Evolutionary conservation across 2,329 filamentous ascomycete genomes (phyloP), one percentile per base, ranked within the genome.

Genomic region (Fusarium concolor): DNA sequence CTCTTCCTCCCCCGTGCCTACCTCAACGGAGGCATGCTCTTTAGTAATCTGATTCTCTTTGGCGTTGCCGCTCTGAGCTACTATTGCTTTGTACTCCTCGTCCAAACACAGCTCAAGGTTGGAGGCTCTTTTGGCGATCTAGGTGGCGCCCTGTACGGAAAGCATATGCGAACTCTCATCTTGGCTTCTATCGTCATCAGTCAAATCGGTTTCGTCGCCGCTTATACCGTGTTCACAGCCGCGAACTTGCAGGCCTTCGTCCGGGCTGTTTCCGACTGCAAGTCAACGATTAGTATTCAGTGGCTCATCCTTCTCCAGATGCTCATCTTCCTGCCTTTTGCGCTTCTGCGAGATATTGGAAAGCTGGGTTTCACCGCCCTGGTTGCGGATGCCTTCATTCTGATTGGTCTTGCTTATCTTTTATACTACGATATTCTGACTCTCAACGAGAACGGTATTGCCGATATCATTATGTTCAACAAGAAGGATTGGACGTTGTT

Each of bases 61-160:
- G 87, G 85, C 38, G 93, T 99, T 17, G 94, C 96, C 9, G 83
- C 87, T 3, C 84, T 99, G 61, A 97, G 94, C 77, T 99, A 97
- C 81, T 97, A 97, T 83, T 97, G 94, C 82, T 99, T 99, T 80
- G 94, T 99, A 41, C 85, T 99, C 15, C 87, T 99, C 31, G 94
- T 97, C 66, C 90, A 90, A 62, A 96, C 94, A 3, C 91, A 96
- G 33, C 83, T 97, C 47, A 91, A 89, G 76, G 88, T 98, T 28
- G 91, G 94, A 47, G 94, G 92, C n/a, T 98, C 96, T 2, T 99
- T 98, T 80, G 96, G 96, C 79, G 96, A 98, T 75, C 97, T 99
- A 81, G 96, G 96, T 53, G 94, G 93, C 47, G 89, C 93, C 45
- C 85, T 99, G 17, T 99, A 96, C 77, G 96, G 96, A 65, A 92